Percentiles rank a stretch among this genome's conserved stretches.
phyloP scores from a whole-genome alignment of 306 rosid species.

The Inga oerstediana region DNA sequence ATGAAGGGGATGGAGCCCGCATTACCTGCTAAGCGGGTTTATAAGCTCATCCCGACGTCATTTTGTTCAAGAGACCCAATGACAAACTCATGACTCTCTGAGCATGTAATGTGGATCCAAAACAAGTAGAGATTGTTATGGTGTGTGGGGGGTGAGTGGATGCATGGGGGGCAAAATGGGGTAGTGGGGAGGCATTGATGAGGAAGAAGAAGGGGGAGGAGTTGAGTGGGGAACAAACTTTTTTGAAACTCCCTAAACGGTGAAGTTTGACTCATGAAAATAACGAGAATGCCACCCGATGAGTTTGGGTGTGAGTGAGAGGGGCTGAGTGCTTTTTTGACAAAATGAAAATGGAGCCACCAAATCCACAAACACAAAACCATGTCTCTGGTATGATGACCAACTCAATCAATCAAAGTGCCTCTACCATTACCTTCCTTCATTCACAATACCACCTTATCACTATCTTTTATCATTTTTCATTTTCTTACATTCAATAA shows the following conservation, averaged over 20 bases:
- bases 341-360: conserved; percentile 6
- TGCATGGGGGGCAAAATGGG: background rate
- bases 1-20: too few species aligned
- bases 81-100: too few species aligned
- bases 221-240: conserved; percentile 68
- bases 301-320: background rate
- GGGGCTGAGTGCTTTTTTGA: background rate
- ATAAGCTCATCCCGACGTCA: too few species aligned
- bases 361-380: conserved; percentile 3
- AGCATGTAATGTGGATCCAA: too few species aligned
- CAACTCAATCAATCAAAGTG: background rate
- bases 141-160: too few species aligned
- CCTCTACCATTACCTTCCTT: background rate
- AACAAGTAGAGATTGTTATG: too few species aligned
- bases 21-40: too few species aligned
- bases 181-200: conserved; percentile 18
- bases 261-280: conserved; percentile 35
- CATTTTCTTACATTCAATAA: background rate
- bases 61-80: too few species aligned
- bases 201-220: conserved; percentile 41
- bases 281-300: background rate
- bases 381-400: background rate
- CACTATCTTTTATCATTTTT: background rate
- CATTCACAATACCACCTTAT: background rate
- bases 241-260: conserved; percentile 53